These are phyloP conservation scores for Immersiporthe knoxdaviesiana DNA, from an alignment of 2,329 filamentous ascomycete species.

Conservation along the genomic window DNA sequence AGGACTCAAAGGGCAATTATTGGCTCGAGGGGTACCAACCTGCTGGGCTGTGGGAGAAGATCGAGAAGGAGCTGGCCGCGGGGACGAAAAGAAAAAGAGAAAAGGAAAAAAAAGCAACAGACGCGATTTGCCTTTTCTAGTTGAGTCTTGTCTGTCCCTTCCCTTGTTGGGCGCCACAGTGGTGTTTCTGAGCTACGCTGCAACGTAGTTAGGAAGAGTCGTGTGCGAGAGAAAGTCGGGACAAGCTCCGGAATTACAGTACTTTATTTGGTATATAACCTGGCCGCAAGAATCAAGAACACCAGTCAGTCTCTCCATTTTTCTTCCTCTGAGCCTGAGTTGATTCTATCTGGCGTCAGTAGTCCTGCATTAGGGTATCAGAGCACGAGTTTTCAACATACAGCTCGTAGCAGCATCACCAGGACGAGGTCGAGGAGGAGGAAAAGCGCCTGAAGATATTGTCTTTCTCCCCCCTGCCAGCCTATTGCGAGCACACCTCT, in stretches of 20 bases:
- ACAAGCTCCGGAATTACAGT: neutral
- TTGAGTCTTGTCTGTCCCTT: too few relatives aligned
- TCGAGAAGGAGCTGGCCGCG: conserved; percentile 28
- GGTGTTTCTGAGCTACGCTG: neutral
- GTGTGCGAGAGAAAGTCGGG: neutral
- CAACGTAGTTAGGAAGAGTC: neutral
- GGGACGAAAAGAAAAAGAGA: neutral
- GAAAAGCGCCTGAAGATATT: too few relatives aligned
- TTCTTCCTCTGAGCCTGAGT: too few relatives aligned
- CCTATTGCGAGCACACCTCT: too few relatives aligned
- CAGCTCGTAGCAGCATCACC: too few relatives aligned
- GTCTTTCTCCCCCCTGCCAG: too few relatives aligned
- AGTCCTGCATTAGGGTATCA: too few relatives aligned
- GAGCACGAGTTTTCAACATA: too few relatives aligned
- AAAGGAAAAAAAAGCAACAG: too few relatives aligned
- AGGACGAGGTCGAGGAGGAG: too few relatives aligned
- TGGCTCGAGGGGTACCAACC: conserved; percentile 36
- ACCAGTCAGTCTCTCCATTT: too few relatives aligned
- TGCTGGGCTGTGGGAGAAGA: conserved; percentile 34
- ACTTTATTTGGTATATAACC: neutral
- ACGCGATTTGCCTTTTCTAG: too few relatives aligned
- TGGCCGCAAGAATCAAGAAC: neutral
- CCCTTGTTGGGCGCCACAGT: neutral
- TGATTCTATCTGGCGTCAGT: neutral
- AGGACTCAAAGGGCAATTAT: conserved; percentile 37